Evolutionary conservation across 768 basidiomycete genomes (phyloP), one percentile per base, ranked within the genome.

Genomic region (Termitomyces sp.): DNA sequence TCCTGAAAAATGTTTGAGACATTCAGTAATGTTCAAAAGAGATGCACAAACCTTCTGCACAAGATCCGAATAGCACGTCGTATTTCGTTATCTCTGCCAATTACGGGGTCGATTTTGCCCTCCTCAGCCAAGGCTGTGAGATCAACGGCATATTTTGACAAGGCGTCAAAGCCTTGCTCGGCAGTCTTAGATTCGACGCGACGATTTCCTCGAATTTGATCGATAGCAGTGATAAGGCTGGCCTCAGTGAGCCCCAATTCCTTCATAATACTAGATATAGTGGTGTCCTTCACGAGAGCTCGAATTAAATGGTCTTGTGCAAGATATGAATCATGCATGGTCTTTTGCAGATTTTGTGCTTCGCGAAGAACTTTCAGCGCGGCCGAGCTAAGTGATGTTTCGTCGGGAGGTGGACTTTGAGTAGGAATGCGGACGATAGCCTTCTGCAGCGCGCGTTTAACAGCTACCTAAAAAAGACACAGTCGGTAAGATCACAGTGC

Each of bases 101-200:
- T 93, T 30, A 94, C 91, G 4, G 94, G 94, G 70, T 97, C 94
- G n/a, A 96, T 84, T 70, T 95, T 95, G 14, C 94, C 94, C 68
- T 92, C 90, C 68, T 88, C 87, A 32, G 94, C 94, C 2, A 95
- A 77, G 4, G 89, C 78, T 0, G 94, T 97, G 48, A 96, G 75
- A 70, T 97, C 93, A 14, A 88, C 73, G 1, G 91, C 91, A 67
- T 92, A 93, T 72, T 97, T 97, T 61, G 84, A 81, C 32, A 98
- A 75, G 1, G 95, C 95, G 59, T 98, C 94, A 63, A 97, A 98
- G 30, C 92, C 93, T 62, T 90, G 85, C 68, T 98, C 96, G 0
- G 95, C 93, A 20, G 82, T 85, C 69, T 83, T 90, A 61, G 83
- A 87, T 65, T 98, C 94, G 4, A 97, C 85, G 28, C 92, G 80